phyloP scores from a whole-genome alignment of 108 stramenopile species.

The Mediolabrus comicus region DNA sequence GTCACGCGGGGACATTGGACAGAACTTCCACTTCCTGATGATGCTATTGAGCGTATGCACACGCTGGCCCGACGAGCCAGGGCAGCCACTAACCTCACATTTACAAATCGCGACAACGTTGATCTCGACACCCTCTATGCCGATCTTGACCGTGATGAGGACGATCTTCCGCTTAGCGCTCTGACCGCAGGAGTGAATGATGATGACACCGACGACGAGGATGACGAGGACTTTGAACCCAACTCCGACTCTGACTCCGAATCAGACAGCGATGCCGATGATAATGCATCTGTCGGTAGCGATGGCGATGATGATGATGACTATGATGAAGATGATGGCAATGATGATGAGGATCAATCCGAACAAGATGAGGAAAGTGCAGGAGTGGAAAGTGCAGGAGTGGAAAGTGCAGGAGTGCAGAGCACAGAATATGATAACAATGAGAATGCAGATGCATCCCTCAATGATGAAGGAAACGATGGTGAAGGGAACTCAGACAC shows the following conservation, averaged over 20 bases:
- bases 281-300: no score
- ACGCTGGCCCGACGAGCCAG: neutral
- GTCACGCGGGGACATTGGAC: constrained; percentile 19
- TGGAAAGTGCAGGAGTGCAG: neutral
- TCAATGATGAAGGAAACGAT: neutral
- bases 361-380: neutral
- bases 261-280: no score
- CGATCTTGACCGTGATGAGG: neutral
- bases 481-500: neutral
- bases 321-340: neutral
- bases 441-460: neutral
- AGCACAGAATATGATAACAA: neutral
- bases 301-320: neutral
- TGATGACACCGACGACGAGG: neutral
- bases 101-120: neutral
- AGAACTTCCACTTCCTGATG: constrained; percentile 22
- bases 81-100: neutral
- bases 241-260: constrained; percentile 83
- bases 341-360: neutral
- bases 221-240: constrained; percentile 8
- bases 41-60: no score
- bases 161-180: neutral
- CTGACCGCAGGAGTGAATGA: neutral
- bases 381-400: neutral
- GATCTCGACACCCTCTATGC: neutral